A percentile compares a stretch with the other conserved stretches of the same genome.
These are phyloP conservation scores for Hypoxylon sp. DNA, from an alignment of 2,329 filamentous ascomycete genomes.

Conservation along the genomic window DNA sequence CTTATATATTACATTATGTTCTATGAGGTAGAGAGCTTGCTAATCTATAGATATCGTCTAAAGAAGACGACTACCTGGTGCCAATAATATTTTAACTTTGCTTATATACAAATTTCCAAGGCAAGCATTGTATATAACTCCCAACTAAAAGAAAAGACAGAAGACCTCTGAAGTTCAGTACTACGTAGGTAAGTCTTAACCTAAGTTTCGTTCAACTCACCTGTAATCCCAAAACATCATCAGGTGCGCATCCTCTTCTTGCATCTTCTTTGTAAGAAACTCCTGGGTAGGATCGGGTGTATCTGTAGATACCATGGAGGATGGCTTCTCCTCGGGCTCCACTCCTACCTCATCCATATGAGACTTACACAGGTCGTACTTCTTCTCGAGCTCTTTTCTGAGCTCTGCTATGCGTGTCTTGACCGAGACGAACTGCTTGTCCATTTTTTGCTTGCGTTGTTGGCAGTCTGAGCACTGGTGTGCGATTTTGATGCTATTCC, in stretches of 20 bases:
- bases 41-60: background rate
- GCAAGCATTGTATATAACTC: background rate
- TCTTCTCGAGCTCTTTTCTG: conserved; percentile 30
- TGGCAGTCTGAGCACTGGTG: conserved; percentile 41
- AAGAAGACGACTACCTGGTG: background rate
- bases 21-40: background rate
- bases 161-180: background rate
- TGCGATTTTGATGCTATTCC: conserved; percentile 40
- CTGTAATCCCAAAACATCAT: conserved; percentile 45
- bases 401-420: conserved; percentile 41
- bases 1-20: background rate
- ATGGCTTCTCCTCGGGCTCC: conserved; percentile 6
- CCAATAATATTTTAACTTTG: too few species aligned
- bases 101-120: background rate
- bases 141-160: background rate
- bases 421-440: conserved; percentile 30
- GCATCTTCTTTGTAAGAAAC: conserved; percentile 44
- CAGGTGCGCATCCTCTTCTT: conserved; percentile 43
- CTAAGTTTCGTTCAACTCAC: background rate
- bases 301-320: background rate
- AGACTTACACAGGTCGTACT: conserved; percentile 44
- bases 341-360: conserved; percentile 45
- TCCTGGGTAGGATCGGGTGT: conserved; percentile 29
- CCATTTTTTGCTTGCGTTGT: conserved; percentile 23
- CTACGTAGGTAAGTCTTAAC: background rate